These are phyloP conservation scores for Ophiocordyceps robertsii DNA, from an alignment of 2,329 filamentous ascomycete genomes.

Conservation along the genomic window DNA sequence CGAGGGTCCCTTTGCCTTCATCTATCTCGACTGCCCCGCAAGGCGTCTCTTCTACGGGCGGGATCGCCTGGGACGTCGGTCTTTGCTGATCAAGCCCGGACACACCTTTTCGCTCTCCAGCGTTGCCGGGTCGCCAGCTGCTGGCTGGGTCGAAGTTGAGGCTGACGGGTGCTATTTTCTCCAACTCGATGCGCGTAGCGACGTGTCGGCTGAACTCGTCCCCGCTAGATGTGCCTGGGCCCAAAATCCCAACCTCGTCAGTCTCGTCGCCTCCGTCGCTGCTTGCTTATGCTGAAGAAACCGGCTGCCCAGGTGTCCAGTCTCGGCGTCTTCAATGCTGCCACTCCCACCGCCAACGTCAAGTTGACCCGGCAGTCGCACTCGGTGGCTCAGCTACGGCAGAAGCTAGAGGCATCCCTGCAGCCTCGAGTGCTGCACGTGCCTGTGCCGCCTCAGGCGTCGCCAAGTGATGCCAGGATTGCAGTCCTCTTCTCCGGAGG, in stretches of 20 bases:
- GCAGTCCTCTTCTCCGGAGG: constrained; percentile 90
- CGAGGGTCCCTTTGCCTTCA: constrained; percentile 79
- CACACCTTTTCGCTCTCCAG: constrained; percentile 52
- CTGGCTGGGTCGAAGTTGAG: constrained; percentile 65
- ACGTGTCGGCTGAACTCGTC: constrained; percentile 1
- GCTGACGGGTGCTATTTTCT: constrained; percentile 70
- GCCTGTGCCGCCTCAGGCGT: constrained; percentile 37
- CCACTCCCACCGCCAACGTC: constrained; percentile 21
- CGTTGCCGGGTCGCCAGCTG: constrained; percentile 40
- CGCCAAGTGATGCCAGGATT: constrained; percentile 34
- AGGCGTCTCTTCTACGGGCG: constrained; percentile 65
- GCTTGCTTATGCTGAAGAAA: constrained; percentile 1
- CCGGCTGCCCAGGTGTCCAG: constrained; percentile 30
- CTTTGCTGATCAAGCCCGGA: constrained; percentile 51
- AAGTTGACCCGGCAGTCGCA: constrained; percentile 19
- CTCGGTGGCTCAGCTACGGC: constrained; percentile 38
- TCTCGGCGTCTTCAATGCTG: constrained; percentile 38
- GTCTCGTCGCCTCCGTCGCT: constrained; percentile 10
- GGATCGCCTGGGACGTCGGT: constrained; percentile 78
- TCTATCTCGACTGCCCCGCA: constrained; percentile 57
- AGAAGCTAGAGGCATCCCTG: constrained; percentile 47
- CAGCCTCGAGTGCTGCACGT: constrained; percentile 51
- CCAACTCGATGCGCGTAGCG: constrained; percentile 27
- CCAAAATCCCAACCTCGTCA: constrained; percentile 29
- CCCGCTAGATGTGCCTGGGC: constrained; percentile 17